Percentiles rank a stretch among this genome's conserved stretches.
Conservation (phyloP, 495 filamentous ascomycete species). For the Astrocystis sublimbata region DNA sequence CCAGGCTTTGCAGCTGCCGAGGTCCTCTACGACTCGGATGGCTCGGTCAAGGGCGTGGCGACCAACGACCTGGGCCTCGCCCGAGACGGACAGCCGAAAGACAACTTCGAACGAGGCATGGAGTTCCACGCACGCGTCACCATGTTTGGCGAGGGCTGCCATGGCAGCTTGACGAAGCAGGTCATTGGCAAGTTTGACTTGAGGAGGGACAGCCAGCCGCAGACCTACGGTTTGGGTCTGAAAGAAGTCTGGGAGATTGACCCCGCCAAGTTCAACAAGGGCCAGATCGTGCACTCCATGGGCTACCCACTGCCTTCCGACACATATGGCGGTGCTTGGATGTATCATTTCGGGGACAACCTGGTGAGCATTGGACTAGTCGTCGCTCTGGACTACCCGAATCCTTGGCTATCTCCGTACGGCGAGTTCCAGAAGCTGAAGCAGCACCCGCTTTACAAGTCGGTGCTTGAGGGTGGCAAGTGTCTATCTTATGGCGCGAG, state of each 20-base stretch:
- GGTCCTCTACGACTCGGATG: slow-evolving; percentile 82
- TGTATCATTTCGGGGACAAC: slow-evolving; percentile 99
- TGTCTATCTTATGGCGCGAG: slow-evolving; percentile 97
- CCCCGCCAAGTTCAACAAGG: slow-evolving; percentile 87
- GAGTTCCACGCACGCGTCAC: slow-evolving; percentile 95
- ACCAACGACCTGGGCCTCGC: slow-evolving; percentile 91
- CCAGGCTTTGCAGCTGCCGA: slow-evolving; percentile 94
- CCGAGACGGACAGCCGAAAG: slow-evolving; percentile 80
- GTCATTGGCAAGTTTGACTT: slow-evolving; percentile 94
- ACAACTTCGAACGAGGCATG: slow-evolving; percentile 95
- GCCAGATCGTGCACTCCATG: slow-evolving; percentile 86
- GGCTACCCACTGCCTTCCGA: slow-evolving; percentile 87
- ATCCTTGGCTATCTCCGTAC: slow-evolving; percentile 96
- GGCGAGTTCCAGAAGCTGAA: slow-evolving; percentile 98
- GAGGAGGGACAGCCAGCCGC: slow-evolving; percentile 81
- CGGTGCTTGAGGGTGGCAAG: slow-evolving; percentile 86
- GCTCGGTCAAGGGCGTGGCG: slow-evolving; percentile 89
- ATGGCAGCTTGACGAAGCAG: slow-evolving; percentile 94
- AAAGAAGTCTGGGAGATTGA: slow-evolving; percentile 98
- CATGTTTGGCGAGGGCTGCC: slow-evolving; percentile 93
- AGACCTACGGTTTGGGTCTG: slow-evolving; percentile 91
- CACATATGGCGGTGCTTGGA: slow-evolving; percentile 95
- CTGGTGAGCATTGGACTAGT: slow-evolving; percentile 92
- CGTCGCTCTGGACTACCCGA: slow-evolving; percentile 91
- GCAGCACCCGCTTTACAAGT: slow-evolving; percentile 85